A percentile compares a stretch with the other conserved stretches of the same genome.
Conservation (phyloP, 192 early-diverging fungal species). For the Podila verticillata region DNA sequence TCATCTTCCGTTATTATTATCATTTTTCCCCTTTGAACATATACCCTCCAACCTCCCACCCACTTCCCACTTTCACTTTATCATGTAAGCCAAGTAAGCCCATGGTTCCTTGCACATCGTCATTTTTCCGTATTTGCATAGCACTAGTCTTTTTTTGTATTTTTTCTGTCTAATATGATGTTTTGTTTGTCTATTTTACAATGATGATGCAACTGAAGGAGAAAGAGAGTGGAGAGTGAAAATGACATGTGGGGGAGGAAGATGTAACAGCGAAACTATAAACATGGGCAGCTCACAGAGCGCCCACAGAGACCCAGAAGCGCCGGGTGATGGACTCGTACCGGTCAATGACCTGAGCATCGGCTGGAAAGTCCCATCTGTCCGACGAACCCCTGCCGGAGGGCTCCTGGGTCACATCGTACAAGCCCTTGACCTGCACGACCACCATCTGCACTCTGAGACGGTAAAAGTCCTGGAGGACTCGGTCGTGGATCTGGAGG, state of each 20-base stretch:
- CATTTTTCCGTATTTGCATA: too few species aligned
- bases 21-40: not conserved
- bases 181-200: too few species aligned
- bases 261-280: not conserved
- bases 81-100: too few species aligned
- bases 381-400: not conserved
- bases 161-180: too few species aligned
- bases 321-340: constrained; percentile 40
- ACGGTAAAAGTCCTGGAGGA: constrained; percentile 28
- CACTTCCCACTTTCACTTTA: too few species aligned
- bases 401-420: not conserved
- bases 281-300: constrained; percentile 6
- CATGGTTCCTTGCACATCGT: too few species aligned
- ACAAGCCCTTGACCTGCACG: constrained; percentile 11
- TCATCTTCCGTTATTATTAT: not conserved
- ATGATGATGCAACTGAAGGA: too few species aligned
- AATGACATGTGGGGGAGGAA: not conserved
- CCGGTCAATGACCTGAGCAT: constrained; percentile 24
- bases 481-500: constrained; percentile 30
- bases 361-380: constrained; percentile 35
- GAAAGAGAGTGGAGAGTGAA: not conserved
- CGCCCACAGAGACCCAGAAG: constrained; percentile 33
- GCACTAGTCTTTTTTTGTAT: too few species aligned
- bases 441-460: constrained; percentile 40
- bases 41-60: too few species aligned